Base-by-base conservation (phyloP, 176 grass and related monocot genomes). In the Calamus simplicifolius region DNA sequence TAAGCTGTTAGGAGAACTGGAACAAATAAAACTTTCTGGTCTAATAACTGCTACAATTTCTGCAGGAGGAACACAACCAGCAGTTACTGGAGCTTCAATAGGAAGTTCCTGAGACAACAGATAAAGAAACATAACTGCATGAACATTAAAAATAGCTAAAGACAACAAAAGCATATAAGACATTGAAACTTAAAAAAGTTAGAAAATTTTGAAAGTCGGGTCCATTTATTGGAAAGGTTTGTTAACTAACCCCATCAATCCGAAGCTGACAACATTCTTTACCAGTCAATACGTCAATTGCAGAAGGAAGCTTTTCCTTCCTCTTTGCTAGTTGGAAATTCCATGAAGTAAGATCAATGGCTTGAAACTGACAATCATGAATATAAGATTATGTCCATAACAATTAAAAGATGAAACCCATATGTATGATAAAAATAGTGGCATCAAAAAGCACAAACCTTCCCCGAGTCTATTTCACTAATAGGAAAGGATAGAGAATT, bases 401-500 rank as follows among this genome's bases (percentile, higher is more conserved):
- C 35, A 43, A 43, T 3, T 43, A 7, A 43, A 43, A 13, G 35
- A 43, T 43, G 35, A 43, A 43, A 12, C 35, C 8, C 8, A 3
- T 13, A 13, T 13, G 35, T 13, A 12, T 43, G 3, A 43, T 3
- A 43, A 43, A 43, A 43, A 43, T 43, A 43, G 1, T 12, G 35
- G 35, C 35, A 13, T 43, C 35, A 13, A 43, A 68, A 26, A 62
- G 13, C 68, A 66, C 64, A 55, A 58, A 78, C 80, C 63, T n/a
- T 69, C 25, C 14, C 6, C 35, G 70, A 3, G 59, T 83, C 80
- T 69, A 83, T 83, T 27, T 74, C 23, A 27, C 63, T 83, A 25
- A 83, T 51, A 51, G 80, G 80, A 68, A 83, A 83, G n/a, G 80
- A 83, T 19, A 83, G 5, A 31, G 80, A 73, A 62, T 78, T 60